Evolutionary conservation across 345 rosid genomes (phyloP).

Genomic region (Mangifera indica): DNA sequence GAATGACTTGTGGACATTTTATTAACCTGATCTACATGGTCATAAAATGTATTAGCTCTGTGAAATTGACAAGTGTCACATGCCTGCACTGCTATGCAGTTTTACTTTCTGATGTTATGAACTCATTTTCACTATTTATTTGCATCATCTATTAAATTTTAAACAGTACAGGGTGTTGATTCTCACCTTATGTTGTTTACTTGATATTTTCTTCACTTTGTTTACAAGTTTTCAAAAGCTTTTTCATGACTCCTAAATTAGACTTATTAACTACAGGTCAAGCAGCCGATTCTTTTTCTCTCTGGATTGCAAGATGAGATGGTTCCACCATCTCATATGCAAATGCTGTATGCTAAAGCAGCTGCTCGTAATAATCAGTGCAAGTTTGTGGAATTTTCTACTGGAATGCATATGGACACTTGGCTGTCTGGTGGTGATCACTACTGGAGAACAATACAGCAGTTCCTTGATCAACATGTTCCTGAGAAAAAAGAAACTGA

Average conservation of each 20-base stretch:
- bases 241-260: conserved; percentile 8
- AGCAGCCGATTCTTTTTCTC: conserved; percentile 89
- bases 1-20: not conserved
- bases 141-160: conserved; percentile 7
- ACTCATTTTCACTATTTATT: conserved; percentile 5
- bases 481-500: conserved; percentile 46
- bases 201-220: not conserved
- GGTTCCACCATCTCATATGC: conserved; percentile 96
- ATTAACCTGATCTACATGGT: not conserved
- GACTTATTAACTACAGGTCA: conserved; percentile 52
- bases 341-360: conserved; percentile 84
- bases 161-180: conserved; percentile 1
- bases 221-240: not conserved
- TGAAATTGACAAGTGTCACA: not conserved
- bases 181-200: conserved; percentile 12
- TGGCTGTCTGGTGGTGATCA: conserved; percentile 91
- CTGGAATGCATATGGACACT: conserved; percentile 99
- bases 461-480: conserved; percentile 60
- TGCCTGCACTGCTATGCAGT: not conserved
- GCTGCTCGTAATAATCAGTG: conserved; percentile 76
- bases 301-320: conserved; percentile 98
- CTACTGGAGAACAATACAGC: conserved; percentile 71
- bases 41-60: not conserved
- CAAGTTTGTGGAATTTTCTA: conserved; percentile 76
- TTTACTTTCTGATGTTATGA: conserved; percentile 7